Percentiles rank a stretch among this genome's conserved stretches.
These are phyloP conservation scores for Chaetomiaceae sp. DNA, from an alignment of 2,329 filamentous ascomycete genomes.

Conservation along the genomic window DNA sequence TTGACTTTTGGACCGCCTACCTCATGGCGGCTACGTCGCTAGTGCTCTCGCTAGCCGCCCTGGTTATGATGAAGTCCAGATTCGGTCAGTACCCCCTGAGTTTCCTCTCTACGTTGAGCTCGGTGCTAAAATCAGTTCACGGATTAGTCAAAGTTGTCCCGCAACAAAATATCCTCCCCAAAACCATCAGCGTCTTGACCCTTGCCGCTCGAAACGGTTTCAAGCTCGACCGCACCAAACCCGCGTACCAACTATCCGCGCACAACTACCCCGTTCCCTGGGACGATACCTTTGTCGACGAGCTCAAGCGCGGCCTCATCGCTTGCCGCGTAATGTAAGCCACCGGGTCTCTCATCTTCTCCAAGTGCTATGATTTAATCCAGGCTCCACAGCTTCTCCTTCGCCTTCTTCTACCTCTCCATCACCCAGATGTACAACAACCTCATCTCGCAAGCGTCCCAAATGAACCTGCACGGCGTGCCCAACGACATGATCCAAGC, in stretches of 20 bases:
- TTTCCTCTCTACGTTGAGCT: too few species aligned
- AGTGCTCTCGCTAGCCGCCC: slow-evolving; percentile 40
- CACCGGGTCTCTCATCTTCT: slow-evolving; percentile 48
- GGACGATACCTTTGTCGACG: slow-evolving; percentile 60
- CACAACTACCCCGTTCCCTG: slow-evolving; percentile 44
- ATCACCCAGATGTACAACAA: slow-evolving; percentile 57
- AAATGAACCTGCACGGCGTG: slow-evolving; percentile 44
- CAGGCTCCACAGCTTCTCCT: slow-evolving; percentile 40
- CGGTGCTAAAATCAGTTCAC: too few species aligned
- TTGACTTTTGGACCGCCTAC: slow-evolving; percentile 57
- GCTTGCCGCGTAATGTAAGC: slow-evolving; percentile 48
- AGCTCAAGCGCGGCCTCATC: slow-evolving; percentile 56
- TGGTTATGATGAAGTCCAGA: slow-evolving; percentile 10
- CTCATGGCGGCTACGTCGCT: slow-evolving; percentile 55
- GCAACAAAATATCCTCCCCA: slow-evolving; percentile 49
- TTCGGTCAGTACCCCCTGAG: slow-evolving; percentile 23
- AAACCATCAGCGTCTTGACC: slow-evolving; percentile 53
- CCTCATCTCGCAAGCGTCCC: slow-evolving; percentile 50
- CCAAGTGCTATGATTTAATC: too few species aligned
- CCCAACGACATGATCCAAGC: slow-evolving; percentile 50
- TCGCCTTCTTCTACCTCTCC: slow-evolving; percentile 53
- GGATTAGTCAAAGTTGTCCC: slow-evolving; percentile 36
- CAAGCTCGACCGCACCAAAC: slow-evolving; percentile 50
- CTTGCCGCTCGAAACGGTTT: slow-evolving; percentile 44
- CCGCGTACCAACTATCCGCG: slow-evolving; percentile 48